These are phyloP conservation scores for Mortierella claussenii DNA, from an alignment of 192 early-diverging fungal genomes.

Conservation along the genomic window DNA sequence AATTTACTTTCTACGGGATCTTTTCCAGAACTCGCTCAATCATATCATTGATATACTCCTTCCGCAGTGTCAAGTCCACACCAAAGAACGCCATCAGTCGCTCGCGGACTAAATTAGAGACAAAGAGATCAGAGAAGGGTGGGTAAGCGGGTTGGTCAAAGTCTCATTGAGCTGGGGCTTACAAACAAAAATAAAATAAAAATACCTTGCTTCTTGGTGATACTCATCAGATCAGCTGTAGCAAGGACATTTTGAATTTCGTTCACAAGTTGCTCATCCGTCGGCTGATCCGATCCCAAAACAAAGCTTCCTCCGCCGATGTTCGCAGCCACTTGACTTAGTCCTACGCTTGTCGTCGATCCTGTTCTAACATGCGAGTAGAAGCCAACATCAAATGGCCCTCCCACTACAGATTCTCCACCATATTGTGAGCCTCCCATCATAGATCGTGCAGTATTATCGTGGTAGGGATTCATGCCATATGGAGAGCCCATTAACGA, in stretches of 20 bases:
- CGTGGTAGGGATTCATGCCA: constrained; percentile 1
- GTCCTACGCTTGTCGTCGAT: constrained; percentile 15
- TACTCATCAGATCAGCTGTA: constrained; percentile 95
- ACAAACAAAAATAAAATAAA: too few species aligned
- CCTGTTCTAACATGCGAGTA: constrained; percentile 22
- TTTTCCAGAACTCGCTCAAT: constrained; percentile 72
- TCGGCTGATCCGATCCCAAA: constrained; percentile 53
- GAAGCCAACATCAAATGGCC: constrained; percentile 15
- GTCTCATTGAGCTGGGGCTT: too few species aligned
- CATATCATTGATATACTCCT: constrained; percentile 89
- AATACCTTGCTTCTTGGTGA: constrained; percentile 97
- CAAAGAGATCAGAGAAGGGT: too few species aligned
- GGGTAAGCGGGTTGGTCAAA: too few species aligned
- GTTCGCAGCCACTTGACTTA: neutral
- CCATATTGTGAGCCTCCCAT: constrained; percentile 29
- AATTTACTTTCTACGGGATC: constrained; percentile 6
- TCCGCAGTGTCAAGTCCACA: constrained; percentile 82
- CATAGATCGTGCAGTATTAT: constrained; percentile 4
- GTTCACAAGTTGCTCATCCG: constrained; percentile 74
- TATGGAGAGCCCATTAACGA: neutral
- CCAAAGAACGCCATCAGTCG: constrained; percentile 84
- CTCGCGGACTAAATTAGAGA: too few species aligned
- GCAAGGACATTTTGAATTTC: constrained; percentile 83
- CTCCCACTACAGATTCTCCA: constrained; percentile 27
- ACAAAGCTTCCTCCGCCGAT: neutral